phyloP scores from a whole-genome alignment of 352 stramenopile species.

The Pilasporangium apinafurcum region DNA sequence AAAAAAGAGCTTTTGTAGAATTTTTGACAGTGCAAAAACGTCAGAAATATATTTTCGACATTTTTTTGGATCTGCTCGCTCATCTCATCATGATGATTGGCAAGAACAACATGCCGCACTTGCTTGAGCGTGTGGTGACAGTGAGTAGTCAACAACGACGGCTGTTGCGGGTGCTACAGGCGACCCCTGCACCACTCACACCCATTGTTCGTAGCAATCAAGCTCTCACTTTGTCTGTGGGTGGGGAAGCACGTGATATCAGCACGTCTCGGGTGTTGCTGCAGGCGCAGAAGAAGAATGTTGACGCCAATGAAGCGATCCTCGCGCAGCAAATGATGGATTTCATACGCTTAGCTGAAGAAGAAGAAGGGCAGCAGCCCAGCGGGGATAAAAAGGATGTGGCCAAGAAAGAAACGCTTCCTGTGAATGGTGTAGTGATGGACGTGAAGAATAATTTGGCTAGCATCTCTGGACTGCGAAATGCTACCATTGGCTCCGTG shows the following conservation, averaged over 20 bases:
- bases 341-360: slow-evolving; percentile 43
- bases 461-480: slow-evolving; percentile 62
- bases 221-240: too few species aligned
- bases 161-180: too few species aligned
- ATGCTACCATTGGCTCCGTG: slow-evolving; percentile 68
- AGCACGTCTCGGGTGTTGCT: slow-evolving; percentile 7
- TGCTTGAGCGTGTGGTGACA: too few species aligned
- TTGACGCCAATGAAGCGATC: slow-evolving; percentile 43
- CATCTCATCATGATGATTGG: too few species aligned
- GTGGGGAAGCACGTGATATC: slow-evolving; percentile 5
- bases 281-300: slow-evolving; percentile 9
- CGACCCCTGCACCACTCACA: too few species aligned
- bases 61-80: too few species aligned
- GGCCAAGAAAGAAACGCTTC: slow-evolving; percentile 23
- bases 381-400: slow-evolving; percentile 4
- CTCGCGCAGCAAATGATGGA: slow-evolving; percentile 70
- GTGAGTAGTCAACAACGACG: too few species aligned
- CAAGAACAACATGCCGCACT: too few species aligned
- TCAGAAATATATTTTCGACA: too few species aligned
- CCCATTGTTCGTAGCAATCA: too few species aligned
- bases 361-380: neutral
- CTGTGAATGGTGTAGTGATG: slow-evolving; percentile 45
- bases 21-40: too few species aligned
- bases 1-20: too few species aligned
- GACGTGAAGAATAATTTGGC: slow-evolving; percentile 68